A percentile compares a stretch with the other conserved stretches of the same genome.
phyloP scores from a whole-genome alignment of 2,329 filamentous ascomycete genomes.

The Penicillium aurantiogriseum region DNA sequence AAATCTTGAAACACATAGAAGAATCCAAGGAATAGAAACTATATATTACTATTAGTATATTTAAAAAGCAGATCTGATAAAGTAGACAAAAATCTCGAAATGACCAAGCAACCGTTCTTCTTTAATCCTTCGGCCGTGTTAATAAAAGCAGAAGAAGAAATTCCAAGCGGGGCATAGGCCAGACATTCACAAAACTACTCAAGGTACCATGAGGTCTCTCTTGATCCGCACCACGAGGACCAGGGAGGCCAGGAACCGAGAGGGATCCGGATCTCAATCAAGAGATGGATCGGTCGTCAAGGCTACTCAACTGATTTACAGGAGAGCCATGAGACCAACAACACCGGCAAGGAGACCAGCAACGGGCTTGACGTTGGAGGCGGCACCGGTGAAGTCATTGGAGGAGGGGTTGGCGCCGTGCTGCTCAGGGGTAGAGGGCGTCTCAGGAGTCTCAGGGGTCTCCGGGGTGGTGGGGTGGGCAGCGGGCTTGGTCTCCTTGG shows the following conservation, averaged over 20 bases:
- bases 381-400: slow-evolving; percentile 36
- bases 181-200: slow-evolving; percentile 8
- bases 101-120: slow-evolving; percentile 22
- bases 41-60: slow-evolving; percentile 25
- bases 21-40: slow-evolving; percentile 8
- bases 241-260: slow-evolving; percentile 6
- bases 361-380: slow-evolving; percentile 35
- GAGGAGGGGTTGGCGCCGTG: slow-evolving; percentile 11
- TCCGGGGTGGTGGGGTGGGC: slow-evolving; percentile 3
- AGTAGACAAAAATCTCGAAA: slow-evolving; percentile 19
- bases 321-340: slow-evolving; percentile 39
- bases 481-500: background rate
- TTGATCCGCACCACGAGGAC: slow-evolving; percentile 21
- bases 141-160: slow-evolving; percentile 2
- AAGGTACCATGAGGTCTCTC: background rate
- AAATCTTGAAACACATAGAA: background rate
- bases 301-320: slow-evolving; percentile 29
- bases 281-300: slow-evolving; percentile 4
- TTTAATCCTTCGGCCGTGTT: slow-evolving; percentile 2
- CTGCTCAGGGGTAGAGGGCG: slow-evolving; percentile 8
- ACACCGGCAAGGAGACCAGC: slow-evolving; percentile 39
- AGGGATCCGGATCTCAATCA: background rate
- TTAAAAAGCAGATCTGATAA: slow-evolving; percentile 7
- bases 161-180: slow-evolving; percentile 13
- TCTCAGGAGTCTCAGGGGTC: background rate